Evolutionary conservation across 2,329 filamentous ascomycete species (phyloP), one percentile per base, ranked within the genome.

Genomic region (Calonectria fujianensis): DNA sequence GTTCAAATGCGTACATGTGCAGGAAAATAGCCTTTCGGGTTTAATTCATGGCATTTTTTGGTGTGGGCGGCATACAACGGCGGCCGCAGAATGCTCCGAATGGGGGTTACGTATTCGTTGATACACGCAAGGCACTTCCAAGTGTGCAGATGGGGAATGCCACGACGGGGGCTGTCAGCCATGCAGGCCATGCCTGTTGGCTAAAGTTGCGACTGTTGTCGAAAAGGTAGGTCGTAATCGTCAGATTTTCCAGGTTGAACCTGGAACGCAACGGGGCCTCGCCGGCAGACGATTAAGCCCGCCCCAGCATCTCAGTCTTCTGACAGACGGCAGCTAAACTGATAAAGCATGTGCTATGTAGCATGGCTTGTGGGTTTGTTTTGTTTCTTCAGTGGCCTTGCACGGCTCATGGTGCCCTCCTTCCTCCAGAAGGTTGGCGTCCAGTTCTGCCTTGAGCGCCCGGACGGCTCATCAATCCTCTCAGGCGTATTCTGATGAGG

Each of bases 371-470:
- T 70, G 48, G 37, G 27, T 67, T 41, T 52, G n/a, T 65, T 51
- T 65, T 35, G 51, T 48, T 57, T 32, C 32, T 41, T 64, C 68
- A 73, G 70, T 76, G 61, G 24, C 72, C 87, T 14, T 81, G 65
- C 39, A 90, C 84, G 31, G 83, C 78, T 86, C 91, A 90, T 2
- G 90, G 88, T 75, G 82, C 93, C 93, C 35, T 89, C 85, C n/a
- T 82, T 92, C 91, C 83, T 93, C 91, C 35, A 93, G 82, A 79
- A 91, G 92, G 76, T 87, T 86, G 76, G 90, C 88, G 80, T 93
- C 92, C 75, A 94, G 80, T 70, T 86, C 86, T 75, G 88, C 88
- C 11, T 83, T 84, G n/a, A 84, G 79, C 0, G 85, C 84, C 85
- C 84, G 66, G 92, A 85, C 4, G 91, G 90, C 85, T 94, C 91